phyloP scores from a whole-genome alignment of 176 grass and related monocot species.

The Aegilops tauschii region DNA sequence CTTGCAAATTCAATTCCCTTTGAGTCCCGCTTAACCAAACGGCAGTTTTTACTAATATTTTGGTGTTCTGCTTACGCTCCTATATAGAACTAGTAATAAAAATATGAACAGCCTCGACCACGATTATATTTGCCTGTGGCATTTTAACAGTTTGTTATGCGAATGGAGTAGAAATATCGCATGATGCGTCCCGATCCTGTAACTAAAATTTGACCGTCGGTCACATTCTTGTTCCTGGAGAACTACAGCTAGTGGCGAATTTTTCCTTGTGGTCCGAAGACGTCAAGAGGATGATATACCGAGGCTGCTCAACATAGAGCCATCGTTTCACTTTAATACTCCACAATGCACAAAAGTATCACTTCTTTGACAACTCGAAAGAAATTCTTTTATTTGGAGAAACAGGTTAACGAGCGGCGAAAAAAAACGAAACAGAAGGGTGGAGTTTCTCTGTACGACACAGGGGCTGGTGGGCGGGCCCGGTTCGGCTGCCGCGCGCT shows the following conservation, averaged over 20 bases:
- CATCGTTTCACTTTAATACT: not conserved
- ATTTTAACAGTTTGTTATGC: no score
- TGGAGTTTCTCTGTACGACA: not conserved
- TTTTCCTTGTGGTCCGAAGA: not conserved
- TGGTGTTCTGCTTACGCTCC: no score
- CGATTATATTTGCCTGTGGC: no score
- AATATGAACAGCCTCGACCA: no score
- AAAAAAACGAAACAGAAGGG: not conserved
- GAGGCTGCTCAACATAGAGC: not conserved
- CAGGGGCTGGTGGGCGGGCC: not conserved
- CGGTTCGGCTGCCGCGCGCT: not conserved
- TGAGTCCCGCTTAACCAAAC: conserved; percentile 22
- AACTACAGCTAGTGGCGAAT: not conserved
- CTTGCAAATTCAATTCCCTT: not conserved
- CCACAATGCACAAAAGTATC: not conserved
- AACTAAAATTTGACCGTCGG: not conserved
- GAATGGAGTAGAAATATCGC: no score
- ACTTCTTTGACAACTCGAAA: not conserved
- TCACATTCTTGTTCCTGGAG: not conserved
- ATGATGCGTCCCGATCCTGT: not conserved
- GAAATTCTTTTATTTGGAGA: no score
- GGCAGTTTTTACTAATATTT: not conserved
- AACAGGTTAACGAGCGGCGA: not conserved
- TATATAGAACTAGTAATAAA: no score
- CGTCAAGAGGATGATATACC: not conserved